Evolutionary conservation across 2,329 filamentous ascomycete genomes (phyloP), one percentile per base, ranked within the genome.

Genomic region (Knufia petricola): DNA sequence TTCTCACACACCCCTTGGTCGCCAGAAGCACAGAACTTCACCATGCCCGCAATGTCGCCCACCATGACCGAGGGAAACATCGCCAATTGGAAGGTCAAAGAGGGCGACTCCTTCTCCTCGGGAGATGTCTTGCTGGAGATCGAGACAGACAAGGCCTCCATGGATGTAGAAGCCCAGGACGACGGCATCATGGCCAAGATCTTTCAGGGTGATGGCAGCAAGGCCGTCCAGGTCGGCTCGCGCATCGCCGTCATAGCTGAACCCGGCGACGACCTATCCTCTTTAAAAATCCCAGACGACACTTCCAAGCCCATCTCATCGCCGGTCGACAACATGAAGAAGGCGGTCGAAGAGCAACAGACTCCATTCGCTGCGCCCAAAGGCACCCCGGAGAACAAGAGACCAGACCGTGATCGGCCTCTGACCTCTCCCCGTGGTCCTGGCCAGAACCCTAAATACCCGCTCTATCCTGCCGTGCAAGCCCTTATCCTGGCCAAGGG

Each of bases 11-110:
- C 40, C 6, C 40, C 51, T 17, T 37, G 49, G 30, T 46, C 32
- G 36, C 74, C 82, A 59, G 87, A 84, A 43, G 87, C 87, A 20
- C 83, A 88, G 56, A 92, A 89, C 69, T 88, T 94, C 69, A 85
- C 81, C 48, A 94, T 94, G 88, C 87, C 87, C 21, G 87, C 87
- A 34, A 77, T 94, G 55, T 94, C 87, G 53, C 87, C 87, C 49
- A 94, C 87, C 50, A 94, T 94, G 87, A 94, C 87, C 54, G 87
- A 94, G 69, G 87, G 87, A 53, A 92, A 87, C 68, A 94, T 94
- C 61, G 78, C 85, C 41, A 78, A 69, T 53, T 94, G 87, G 87
- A 84, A 81, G 66, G 77, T 94, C 61, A 90, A 90, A 68, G 87
- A 94, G 71, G 87, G 72, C 69, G 85, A 92, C 58, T 76, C 79